These are phyloP conservation scores for Ustilago sp. DNA, from an alignment of 1,284 basidiomycete species.

Conservation along the genomic window DNA sequence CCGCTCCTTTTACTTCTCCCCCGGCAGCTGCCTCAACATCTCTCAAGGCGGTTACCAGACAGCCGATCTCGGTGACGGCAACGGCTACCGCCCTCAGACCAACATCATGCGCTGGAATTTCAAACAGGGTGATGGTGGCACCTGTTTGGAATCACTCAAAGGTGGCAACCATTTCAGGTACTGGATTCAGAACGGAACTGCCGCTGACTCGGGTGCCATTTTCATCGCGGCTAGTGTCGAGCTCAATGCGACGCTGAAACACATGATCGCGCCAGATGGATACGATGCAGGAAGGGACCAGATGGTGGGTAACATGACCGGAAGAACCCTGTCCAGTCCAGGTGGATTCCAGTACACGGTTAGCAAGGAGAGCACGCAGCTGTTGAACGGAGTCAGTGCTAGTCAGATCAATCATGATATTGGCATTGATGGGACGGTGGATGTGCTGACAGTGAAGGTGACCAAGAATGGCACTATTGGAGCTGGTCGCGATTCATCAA, in stretches of 20 bases:
- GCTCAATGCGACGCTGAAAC: constrained; percentile 40
- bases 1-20: constrained; percentile 53
- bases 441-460: constrained; percentile 59
- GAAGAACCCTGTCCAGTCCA: constrained; percentile 47
- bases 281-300: constrained; percentile 64
- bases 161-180: constrained; percentile 67
- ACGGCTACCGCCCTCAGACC: constrained; percentile 55
- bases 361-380: constrained; percentile 30
- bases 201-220: constrained; percentile 57
- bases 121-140: constrained; percentile 54
- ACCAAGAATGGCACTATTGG: constrained; percentile 58
- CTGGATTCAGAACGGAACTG: constrained; percentile 62
- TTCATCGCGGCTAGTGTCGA: constrained; percentile 66
- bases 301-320: constrained; percentile 62
- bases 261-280: constrained; percentile 62
- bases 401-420: constrained; percentile 66
- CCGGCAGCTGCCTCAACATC: constrained; percentile 61
- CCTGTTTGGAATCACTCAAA: constrained; percentile 57
- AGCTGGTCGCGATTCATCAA: constrained; percentile 7
- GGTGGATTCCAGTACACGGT: constrained; percentile 57
- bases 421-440: constrained; percentile 57
- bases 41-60: constrained; percentile 61
- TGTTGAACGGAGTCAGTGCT: constrained; percentile 39
- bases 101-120: constrained; percentile 61
- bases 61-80: constrained; percentile 67